A percentile compares a stretch with the other conserved stretches of the same genome.
These are phyloP conservation scores for Yarrowia hollandica DNA, from an alignment of 805 yeast species.

Conservation along the genomic window DNA sequence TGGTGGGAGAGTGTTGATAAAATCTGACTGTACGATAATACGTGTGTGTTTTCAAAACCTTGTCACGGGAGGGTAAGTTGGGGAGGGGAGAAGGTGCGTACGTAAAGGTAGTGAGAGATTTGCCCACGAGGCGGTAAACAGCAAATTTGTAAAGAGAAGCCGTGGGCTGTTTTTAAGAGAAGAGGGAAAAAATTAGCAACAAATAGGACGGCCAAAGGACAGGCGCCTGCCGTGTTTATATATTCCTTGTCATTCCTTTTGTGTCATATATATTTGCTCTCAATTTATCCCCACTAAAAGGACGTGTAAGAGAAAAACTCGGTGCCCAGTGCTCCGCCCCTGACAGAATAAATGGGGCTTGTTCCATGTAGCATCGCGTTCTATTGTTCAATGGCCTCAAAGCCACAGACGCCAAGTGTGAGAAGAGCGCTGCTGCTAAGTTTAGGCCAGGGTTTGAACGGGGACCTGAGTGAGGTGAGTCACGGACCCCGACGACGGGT, in stretches of 20 bases:
- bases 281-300: neutral
- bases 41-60: conserved; percentile 28
- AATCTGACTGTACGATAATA: conserved; percentile 28
- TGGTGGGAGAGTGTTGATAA: conserved; percentile 26
- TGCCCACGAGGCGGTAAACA: conserved; percentile 13
- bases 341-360: neutral
- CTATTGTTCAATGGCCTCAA: neutral
- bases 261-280: neutral
- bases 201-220: too few relatives aligned
- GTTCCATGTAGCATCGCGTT: too few relatives aligned
- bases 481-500: too few relatives aligned
- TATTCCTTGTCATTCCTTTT: neutral
- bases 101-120: conserved; percentile 20
- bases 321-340: neutral
- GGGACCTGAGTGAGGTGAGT: too few relatives aligned
- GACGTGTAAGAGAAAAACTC: too few relatives aligned
- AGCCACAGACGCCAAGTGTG: too few relatives aligned
- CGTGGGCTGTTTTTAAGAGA: too few relatives aligned
- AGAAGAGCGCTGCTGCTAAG: too few relatives aligned
- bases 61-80: conserved; percentile 28
- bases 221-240: neutral
- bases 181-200: too few relatives aligned
- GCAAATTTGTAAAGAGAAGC: neutral
- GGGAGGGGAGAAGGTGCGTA: conserved; percentile 28
- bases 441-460: too few relatives aligned